phyloP scores from a whole-genome alignment of 1,284 basidiomycete species.

The Coriolopsis trogii region DNA sequence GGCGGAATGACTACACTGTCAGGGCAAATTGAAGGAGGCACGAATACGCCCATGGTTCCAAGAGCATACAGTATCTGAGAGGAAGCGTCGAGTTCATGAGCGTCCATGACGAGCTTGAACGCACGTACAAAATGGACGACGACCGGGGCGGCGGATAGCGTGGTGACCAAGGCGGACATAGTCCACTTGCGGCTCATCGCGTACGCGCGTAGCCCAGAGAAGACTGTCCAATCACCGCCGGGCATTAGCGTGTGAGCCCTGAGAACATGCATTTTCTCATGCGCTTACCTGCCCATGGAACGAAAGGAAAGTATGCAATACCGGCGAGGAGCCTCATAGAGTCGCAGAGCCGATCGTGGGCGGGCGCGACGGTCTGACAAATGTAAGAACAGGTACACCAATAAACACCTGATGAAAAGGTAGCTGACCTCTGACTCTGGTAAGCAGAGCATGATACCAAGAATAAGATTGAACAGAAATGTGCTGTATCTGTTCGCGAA shows the following conservation, averaged over 20 bases:
- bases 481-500: slow-evolving; percentile 7
- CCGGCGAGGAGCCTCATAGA: neutral
- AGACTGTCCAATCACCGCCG: neutral
- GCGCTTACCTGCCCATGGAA: slow-evolving; percentile 1
- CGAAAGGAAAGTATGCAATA: neutral
- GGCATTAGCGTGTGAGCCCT: too few relatives aligned
- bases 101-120: neutral
- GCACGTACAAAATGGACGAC: slow-evolving; percentile 6
- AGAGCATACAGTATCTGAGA: neutral
- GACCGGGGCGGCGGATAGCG: slow-evolving; percentile 1
- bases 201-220: slow-evolving; percentile 9
- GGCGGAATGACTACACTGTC: too few relatives aligned
- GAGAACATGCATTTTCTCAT: too few relatives aligned
- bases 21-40: too few relatives aligned
- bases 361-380: neutral
- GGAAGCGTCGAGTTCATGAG: neutral
- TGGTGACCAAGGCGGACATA: neutral
- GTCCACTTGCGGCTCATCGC: slow-evolving; percentile 1
- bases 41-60: neutral
- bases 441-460: neutral
- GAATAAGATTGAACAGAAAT: neutral
- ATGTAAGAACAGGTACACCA: neutral
- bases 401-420: neutral
- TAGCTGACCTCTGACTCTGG: neutral
- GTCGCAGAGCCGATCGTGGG: neutral